Percentiles rank a stretch among this genome's conserved stretches.
phyloP scores from a whole-genome alignment of 139 green algal species.

The Coelastrella sp. region DNA sequence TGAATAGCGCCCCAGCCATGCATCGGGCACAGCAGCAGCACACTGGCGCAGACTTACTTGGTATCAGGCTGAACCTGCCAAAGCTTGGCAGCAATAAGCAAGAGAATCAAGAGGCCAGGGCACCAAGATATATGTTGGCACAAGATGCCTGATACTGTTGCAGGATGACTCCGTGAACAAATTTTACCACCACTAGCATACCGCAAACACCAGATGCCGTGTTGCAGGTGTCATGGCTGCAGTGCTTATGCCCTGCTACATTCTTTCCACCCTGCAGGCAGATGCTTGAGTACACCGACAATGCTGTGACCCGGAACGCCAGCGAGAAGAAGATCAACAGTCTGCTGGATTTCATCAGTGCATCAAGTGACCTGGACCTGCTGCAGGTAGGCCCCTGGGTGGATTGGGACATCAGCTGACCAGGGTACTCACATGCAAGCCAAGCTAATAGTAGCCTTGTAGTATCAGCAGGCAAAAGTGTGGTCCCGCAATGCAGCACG shows the following conservation, averaged over 20 bases:
- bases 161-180: too few relatives aligned
- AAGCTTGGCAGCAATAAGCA: neutral
- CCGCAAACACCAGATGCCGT: too few relatives aligned
- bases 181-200: too few relatives aligned
- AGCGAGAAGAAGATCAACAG: slow-evolving; percentile 99
- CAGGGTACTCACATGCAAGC: too few relatives aligned
- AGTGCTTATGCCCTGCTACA: too few relatives aligned
- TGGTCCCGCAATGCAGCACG: too few relatives aligned
- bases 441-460: too few relatives aligned
- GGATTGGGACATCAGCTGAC: neutral
- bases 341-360: slow-evolving; percentile 92
- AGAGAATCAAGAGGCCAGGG: too few relatives aligned
- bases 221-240: too few relatives aligned
- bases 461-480: too few relatives aligned
- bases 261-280: slow-evolving; percentile 58
- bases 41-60: neutral
- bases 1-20: neutral
- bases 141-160: too few relatives aligned
- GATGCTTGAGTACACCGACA: slow-evolving; percentile 92
- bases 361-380: slow-evolving; percentile 79
- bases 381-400: slow-evolving; percentile 61
- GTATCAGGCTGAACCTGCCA: neutral
- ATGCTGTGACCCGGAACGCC: slow-evolving; percentile 93
- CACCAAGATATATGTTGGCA: too few relatives aligned
- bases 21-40: neutral